Evolutionary conservation across 441 rosid species (phyloP), one percentile per base, ranked within the genome.

Genomic region (Populus hybrid): DNA sequence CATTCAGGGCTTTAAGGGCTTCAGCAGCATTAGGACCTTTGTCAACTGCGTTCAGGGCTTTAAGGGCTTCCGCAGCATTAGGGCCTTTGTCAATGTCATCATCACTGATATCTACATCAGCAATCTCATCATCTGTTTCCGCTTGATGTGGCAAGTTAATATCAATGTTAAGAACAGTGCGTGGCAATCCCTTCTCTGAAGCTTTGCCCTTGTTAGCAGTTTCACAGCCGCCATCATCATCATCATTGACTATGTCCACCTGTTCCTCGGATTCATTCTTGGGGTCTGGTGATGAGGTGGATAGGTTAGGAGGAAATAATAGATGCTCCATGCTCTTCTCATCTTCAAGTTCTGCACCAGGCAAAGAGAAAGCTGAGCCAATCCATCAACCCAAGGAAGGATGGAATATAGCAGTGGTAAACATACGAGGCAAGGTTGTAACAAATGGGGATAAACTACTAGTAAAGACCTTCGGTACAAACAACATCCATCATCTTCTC

Each of bases 61-160:
- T 84, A 10, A 94, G 93, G 45, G 95, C 95, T 87, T 94, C 97
- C 10, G 98, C 97, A 18, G 97, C 97, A 82, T 91, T 94, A 3
- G 87, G 92, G 82, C 88, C 42, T 56, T 72, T 84, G 59, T 84
- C 88, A 31, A 82, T 89, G 82, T 92, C 91, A 16, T 84, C 90
- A 0, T 87, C 94, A 4, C 92, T 87, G 20, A 88, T 90, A 66
- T 94, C 98, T 26, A 94, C 97, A 72, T 93, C 96, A 72, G 97
- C 95, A 61, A 88, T 94, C 87, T 94, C 98, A 29, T 94, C 95
- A 72, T 90, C 97, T 9, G 82, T 80, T 28, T 84, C 88, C 35
- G 82, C 83, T 45, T 88, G 90, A 72, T 78, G 89, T 59, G 75
- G 85, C 66, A 77, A 70, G 63, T 71, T 86, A 50, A 80, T 82